phyloP scores from a whole-genome alignment of 192 early-diverging fungal species.

The Dissophora ornata region DNA sequence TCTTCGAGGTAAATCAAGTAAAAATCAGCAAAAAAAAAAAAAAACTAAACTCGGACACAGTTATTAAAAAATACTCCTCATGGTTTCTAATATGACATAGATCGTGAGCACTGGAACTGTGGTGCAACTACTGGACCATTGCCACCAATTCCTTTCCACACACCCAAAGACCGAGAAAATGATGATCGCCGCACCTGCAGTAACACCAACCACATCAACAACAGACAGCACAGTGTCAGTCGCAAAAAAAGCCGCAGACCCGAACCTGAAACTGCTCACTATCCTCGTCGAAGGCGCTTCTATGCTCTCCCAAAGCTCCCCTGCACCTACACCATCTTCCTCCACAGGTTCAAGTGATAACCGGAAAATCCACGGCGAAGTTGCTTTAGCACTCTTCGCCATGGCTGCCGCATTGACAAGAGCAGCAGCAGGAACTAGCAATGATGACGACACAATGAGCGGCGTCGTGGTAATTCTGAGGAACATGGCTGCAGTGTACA shows the following conservation, averaged over 20 bases:
- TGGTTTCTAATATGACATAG: too few species aligned
- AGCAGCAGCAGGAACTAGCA: neutral
- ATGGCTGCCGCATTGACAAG: conserved; percentile 4
- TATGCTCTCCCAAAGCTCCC: conserved; percentile 1
- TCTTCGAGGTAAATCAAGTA: conserved; percentile 55
- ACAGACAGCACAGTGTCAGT: neutral
- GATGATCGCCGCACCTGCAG: conserved; percentile 3
- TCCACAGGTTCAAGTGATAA: conserved; percentile 1
- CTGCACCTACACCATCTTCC: neutral
- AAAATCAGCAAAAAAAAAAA: too few species aligned
- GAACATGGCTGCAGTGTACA: conserved; percentile 26
- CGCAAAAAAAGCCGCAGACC: conserved; percentile 37
- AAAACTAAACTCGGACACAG: too few species aligned
- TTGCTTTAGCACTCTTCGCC: conserved; percentile 3
- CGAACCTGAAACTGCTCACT: conserved; percentile 31
- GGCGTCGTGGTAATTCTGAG: neutral
- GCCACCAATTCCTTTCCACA: conserved; percentile 5
- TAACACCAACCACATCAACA: neutral
- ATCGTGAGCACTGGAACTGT: conserved; percentile 25
- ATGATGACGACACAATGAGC: neutral
- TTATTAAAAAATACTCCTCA: too few species aligned
- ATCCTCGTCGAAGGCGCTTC: conserved; percentile 26
- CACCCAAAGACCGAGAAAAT: conserved; percentile 44
- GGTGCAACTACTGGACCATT: conserved; percentile 8
- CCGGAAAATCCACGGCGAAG: conserved; percentile 11